These are phyloP conservation scores for Candida smagusa DNA, from an alignment of 1,139 yeast genomes.

Conservation along the genomic window DNA sequence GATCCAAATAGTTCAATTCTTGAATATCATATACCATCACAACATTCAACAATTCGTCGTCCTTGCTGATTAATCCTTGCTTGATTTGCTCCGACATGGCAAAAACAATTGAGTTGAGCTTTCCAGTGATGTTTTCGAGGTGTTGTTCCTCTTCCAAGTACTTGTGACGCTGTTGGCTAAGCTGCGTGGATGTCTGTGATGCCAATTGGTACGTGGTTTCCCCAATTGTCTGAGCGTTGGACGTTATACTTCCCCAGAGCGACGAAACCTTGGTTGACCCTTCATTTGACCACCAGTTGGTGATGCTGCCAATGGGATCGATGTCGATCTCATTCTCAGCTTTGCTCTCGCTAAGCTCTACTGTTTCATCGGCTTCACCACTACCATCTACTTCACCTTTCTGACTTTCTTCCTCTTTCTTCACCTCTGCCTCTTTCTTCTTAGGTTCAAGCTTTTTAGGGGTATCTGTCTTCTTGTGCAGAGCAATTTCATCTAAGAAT, in stretches of 20 bases:
- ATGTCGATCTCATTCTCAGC: conserved; percentile 24
- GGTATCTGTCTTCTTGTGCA: conserved; percentile 31
- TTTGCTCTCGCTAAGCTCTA: not conserved
- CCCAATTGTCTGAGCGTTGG: conserved; percentile 40
- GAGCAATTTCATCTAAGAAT: conserved; percentile 79
- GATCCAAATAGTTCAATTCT: conserved; percentile 65
- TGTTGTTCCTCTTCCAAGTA: conserved; percentile 27
- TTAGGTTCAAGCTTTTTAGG: conserved; percentile 24
- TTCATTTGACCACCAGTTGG: conserved; percentile 78
- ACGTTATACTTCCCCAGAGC: conserved; percentile 58
- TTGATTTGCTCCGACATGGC: conserved; percentile 42
- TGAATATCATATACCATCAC: conserved; percentile 73
- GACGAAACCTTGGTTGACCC: conserved; percentile 76
- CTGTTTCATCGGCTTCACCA: conserved; percentile 1
- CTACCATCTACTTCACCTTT: not conserved
- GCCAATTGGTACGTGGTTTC: conserved; percentile 46
- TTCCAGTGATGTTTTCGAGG: conserved; percentile 26
- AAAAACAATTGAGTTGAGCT: conserved; percentile 34
- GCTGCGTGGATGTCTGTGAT: conserved; percentile 39
- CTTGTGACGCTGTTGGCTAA: conserved; percentile 42
- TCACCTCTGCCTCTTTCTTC: conserved; percentile 15
- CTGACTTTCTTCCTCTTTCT: conserved; percentile 1
- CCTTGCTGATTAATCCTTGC: conserved; percentile 70
- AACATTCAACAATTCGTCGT: conserved; percentile 46
- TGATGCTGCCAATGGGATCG: conserved; percentile 67